Conservation (phyloP, 441 rosid genomes). For the Jatropha multifida region DNA sequence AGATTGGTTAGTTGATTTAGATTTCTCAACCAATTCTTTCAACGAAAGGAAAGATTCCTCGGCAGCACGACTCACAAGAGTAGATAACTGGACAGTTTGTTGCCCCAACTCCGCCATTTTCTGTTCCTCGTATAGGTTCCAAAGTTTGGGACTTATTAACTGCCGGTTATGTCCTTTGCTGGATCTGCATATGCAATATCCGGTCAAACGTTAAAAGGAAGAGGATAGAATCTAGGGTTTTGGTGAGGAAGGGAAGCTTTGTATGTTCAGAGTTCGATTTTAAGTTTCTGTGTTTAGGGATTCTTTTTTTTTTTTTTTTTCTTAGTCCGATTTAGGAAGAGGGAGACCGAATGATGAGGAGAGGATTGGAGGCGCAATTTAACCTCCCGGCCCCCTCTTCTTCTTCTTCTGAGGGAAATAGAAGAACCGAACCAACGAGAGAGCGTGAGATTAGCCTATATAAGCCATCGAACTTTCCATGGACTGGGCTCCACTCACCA, state of each 20-base stretch:
- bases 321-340: background rate
- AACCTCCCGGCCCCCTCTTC: background rate
- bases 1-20: slow-evolving; percentile 64
- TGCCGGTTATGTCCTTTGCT: background rate
- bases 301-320: too few relatives aligned
- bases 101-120: slow-evolving; percentile 87
- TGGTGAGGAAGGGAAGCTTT: background rate
- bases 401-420: too few relatives aligned
- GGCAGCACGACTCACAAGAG: slow-evolving; percentile 74
- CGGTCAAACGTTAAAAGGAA: background rate
- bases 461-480: background rate
- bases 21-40: slow-evolving; percentile 79
- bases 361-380: background rate
- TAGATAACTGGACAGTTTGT: slow-evolving; percentile 80
- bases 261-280: background rate
- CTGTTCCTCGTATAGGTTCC: background rate
- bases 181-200: slow-evolving; percentile 13
- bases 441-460: background rate
- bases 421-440: too few relatives aligned
- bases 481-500: background rate
- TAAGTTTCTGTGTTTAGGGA: background rate
- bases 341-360: background rate
- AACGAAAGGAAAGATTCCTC: slow-evolving; percentile 81
- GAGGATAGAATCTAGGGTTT: slow-evolving; percentile 15
- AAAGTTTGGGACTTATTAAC: background rate